These are phyloP conservation scores for Linum trigynum DNA, from an alignment of 345 rosid species.

Conservation along the genomic window DNA sequence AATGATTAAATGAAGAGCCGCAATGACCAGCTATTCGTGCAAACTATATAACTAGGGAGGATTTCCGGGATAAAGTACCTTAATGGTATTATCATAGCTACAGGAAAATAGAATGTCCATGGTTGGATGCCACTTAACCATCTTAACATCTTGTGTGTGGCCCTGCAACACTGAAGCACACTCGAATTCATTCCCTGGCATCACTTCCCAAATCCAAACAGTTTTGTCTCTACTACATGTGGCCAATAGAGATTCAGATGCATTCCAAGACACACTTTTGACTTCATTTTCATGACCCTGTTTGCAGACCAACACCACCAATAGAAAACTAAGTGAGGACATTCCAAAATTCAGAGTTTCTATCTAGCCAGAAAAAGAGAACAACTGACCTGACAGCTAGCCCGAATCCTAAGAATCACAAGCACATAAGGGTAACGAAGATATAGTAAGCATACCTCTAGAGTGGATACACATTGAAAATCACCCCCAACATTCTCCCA, in stretches of 20 bases:
- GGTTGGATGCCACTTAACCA: constrained; percentile 95
- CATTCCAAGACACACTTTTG: constrained; percentile 83
- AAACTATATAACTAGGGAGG: neutral
- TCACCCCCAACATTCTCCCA: constrained; percentile 83
- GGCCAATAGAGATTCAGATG: constrained; percentile 66
- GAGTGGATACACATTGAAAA: constrained; percentile 65
- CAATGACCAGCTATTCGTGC: neutral
- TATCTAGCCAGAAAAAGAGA: neutral
- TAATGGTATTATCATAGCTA: constrained; percentile 80
- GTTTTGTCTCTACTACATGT: constrained; percentile 89
- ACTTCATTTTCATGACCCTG: constrained; percentile 98
- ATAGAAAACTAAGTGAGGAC: neutral
- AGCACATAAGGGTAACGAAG: neutral
- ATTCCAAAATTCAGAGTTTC: neutral
- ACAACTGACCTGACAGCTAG: neutral
- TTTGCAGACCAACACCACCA: constrained; percentile 3
- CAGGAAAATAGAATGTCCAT: constrained; percentile 83
- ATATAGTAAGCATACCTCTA: constrained; percentile 42
- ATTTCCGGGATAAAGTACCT: constrained; percentile 36
- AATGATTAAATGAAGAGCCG: neutral
- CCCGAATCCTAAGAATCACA: neutral
- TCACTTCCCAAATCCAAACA: constrained; percentile 94
- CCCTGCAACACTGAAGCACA: constrained; percentile 79
- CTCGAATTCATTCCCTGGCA: constrained; percentile 76
- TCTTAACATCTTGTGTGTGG: constrained; percentile 91